Conservation (phyloP, 306 rosid genomes). For the Crataegus laevigata region DNA sequence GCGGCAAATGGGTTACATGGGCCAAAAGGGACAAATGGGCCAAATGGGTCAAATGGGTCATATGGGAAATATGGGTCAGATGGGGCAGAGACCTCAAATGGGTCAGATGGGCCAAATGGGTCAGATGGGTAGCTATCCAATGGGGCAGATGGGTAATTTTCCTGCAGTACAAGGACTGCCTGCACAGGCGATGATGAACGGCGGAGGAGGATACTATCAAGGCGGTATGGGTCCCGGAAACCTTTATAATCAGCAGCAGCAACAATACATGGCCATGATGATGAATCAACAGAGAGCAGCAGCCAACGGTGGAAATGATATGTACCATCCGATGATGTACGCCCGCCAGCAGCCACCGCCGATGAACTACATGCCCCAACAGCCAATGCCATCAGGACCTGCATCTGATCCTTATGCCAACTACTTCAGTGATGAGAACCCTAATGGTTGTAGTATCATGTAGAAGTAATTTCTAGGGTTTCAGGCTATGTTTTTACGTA, state of each 20-base stretch:
- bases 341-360: constrained; percentile 31
- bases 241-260: constrained; percentile 32
- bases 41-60: background rate
- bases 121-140: constrained; percentile 16
- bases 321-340: constrained; percentile 79
- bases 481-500: constrained; percentile 1
- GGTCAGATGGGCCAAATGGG: background rate
- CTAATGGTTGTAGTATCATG: constrained; percentile 78
- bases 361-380: constrained; percentile 35
- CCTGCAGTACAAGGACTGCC: constrained; percentile 87
- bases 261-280: constrained; percentile 78
- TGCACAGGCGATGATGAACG: constrained; percentile 47
- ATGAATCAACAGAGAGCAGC: constrained; percentile 61
- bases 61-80: background rate
- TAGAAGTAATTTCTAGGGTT: constrained; percentile 25
- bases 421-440: constrained; percentile 76
- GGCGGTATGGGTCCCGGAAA: constrained; percentile 33
- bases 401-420: constrained; percentile 48
- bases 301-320: constrained; percentile 23
- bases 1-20: background rate
- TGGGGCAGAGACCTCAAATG: background rate
- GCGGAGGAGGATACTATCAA: constrained; percentile 56
- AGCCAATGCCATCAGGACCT: constrained; percentile 36
- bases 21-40: background rate
- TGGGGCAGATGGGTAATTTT: constrained; percentile 43